Conservation (phyloP, 179 eudicot species). For the Silene coronaria region DNA sequence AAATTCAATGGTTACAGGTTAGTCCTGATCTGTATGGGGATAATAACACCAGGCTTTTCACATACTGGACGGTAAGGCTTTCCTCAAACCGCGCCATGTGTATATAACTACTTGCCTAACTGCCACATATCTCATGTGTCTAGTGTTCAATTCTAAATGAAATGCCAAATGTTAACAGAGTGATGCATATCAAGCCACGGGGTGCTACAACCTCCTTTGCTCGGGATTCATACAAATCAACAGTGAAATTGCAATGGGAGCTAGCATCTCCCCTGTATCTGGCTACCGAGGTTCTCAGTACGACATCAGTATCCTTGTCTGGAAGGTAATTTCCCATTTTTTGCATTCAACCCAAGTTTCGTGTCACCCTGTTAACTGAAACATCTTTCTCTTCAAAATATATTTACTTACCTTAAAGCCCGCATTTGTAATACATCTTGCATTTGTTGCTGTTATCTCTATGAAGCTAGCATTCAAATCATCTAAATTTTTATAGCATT, state of each 20-base stretch:
- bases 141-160: background rate
- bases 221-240: conserved; percentile 96
- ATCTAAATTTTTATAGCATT: conserved; percentile 5
- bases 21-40: conserved; percentile 99
- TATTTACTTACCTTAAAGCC: background rate
- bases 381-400: background rate
- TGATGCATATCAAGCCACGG: conserved; percentile 99
- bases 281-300: conserved; percentile 73
- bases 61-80: conserved; percentile 92
- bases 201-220: conserved; percentile 94
- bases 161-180: conserved; percentile 44
- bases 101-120: background rate
- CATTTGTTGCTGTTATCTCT: no score
- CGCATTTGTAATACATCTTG: background rate
- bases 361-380: background rate
- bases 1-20: conserved; percentile 49
- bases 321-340: conserved; percentile 72
- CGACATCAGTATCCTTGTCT: conserved; percentile 94
- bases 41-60: conserved; percentile 95
- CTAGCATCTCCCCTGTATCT: conserved; percentile 97
- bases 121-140: background rate
- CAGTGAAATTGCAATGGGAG: conserved; percentile 97
- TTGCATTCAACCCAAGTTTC: conserved; percentile 18
- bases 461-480: conserved; percentile 1
- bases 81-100: background rate